Conservation (phyloP, 257 asterid genomes). For the Capsicum pubescens region DNA sequence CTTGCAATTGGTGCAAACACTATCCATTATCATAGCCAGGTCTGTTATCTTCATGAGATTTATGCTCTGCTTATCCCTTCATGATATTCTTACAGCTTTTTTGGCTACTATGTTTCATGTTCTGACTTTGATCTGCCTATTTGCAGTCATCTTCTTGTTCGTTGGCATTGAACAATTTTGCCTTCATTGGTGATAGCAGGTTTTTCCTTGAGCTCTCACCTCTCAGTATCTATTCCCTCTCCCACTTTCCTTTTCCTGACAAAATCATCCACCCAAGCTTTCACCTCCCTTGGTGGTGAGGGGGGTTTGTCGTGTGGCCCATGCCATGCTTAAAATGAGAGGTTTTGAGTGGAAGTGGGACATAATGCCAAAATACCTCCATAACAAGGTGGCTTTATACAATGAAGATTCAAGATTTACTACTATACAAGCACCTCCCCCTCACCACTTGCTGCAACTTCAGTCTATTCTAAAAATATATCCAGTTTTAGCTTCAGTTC, state of each 20-base stretch:
- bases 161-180: conserved; percentile 85
- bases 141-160: conserved; percentile 88
- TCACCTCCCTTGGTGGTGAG: not conserved
- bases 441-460: not conserved
- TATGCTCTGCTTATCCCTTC: conserved; percentile 34
- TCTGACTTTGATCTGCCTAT: conserved; percentile 33
- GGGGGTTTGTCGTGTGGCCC: not conserved
- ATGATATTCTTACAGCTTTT: conserved; percentile 21
- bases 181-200: conserved; percentile 66
- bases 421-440: not conserved
- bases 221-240: not conserved
- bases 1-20: conserved; percentile 91
- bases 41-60: conserved; percentile 31
- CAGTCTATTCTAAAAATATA: conserved; percentile 29
- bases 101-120: conserved; percentile 28
- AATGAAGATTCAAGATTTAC: not conserved
- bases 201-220: conserved; percentile 28
- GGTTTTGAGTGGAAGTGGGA: not conserved
- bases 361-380: not conserved
- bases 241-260: not conserved
- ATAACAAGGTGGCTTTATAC: not conserved
- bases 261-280: not conserved
- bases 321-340: not conserved
- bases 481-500: not conserved
- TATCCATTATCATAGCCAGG: conserved; percentile 98